A percentile compares a stretch with the other conserved stretches of the same genome.
Conservation (phyloP, 1,139 yeast species). For the Zygoascus meyerae region DNA sequence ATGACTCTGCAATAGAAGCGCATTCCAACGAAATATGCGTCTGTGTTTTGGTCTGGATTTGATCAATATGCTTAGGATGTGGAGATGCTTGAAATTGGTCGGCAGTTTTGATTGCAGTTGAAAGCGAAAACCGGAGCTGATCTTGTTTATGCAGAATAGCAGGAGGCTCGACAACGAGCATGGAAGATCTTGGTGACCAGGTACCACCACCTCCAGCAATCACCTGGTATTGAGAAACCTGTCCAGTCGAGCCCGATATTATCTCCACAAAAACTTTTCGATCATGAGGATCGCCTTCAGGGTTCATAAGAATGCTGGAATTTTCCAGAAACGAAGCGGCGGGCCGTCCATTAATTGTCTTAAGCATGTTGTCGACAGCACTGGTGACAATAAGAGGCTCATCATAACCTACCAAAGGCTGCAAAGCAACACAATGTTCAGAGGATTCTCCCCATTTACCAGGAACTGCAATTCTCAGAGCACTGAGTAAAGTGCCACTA, state of each 20-base stretch:
- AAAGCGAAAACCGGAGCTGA: slow-evolving; percentile 43
- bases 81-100: slow-evolving; percentile 15
- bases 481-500: slow-evolving; percentile 17
- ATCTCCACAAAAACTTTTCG: slow-evolving; percentile 35
- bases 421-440: slow-evolving; percentile 21
- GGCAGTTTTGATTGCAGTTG: slow-evolving; percentile 15
- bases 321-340: slow-evolving; percentile 50
- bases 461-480: slow-evolving; percentile 14
- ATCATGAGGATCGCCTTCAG: slow-evolving; percentile 29
- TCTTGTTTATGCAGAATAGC: slow-evolving; percentile 45
- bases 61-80: slow-evolving; percentile 2
- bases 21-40: slow-evolving; percentile 21
- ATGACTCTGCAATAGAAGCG: slow-evolving; percentile 22
- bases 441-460: slow-evolving; percentile 1
- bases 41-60: slow-evolving; percentile 10
- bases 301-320: slow-evolving; percentile 40
- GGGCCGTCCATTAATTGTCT: slow-evolving; percentile 42
- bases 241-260: slow-evolving; percentile 8
- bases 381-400: slow-evolving; percentile 38
- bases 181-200: slow-evolving; percentile 59
- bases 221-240: slow-evolving; percentile 33
- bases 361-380: slow-evolving; percentile 48
- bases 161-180: slow-evolving; percentile 54
- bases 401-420: slow-evolving; percentile 18
- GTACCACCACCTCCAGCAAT: slow-evolving; percentile 59